Evolutionary conservation across 805 yeast species (phyloP), one percentile per base, ranked within the genome.

Genomic region (Scheffersomyces ergatensis): DNA sequence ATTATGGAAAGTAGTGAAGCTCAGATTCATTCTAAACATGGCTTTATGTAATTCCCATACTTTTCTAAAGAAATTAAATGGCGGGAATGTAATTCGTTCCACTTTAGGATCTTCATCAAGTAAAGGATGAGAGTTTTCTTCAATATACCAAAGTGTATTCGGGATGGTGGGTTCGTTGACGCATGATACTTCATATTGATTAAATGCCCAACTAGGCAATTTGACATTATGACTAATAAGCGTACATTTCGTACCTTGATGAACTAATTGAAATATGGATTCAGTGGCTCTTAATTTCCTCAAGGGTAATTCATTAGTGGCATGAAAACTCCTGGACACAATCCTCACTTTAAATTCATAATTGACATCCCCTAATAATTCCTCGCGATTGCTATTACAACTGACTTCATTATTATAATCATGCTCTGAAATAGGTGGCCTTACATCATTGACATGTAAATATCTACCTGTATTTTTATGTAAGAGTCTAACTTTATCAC

Each of bases 381-480:
- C 77, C 5, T 29, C 18, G 5, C 70, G 60, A 60, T 76, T 77
- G 4, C 92, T 93, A 42, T 80, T 68, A 47, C 88, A 80, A 20
- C 87, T 76, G 1, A 89, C 95, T 61, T 89, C 96, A 48, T 76
- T 77, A 55, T 89, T 83, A 62, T 92, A 90, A 42, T 93, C 98
- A 54, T 88, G 93, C 56, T 88, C 96, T 8, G 92, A 78, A 20
- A 89, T 78, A 8, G 96, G 97, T 3, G 98, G 97, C 45, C 90
- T 79, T 37, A 76, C 53, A 45, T 86, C 85, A 47, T 74, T 80
- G 17, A 89, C 85, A 48, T 82, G 82, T 38, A 93, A 63, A 34
- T 85, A 78, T 46, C 80, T 79, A 13, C 82, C 77, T 0, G 97
- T 85, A 2, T 52, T 45, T 43, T 72, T 71, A 59, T 93, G 98